phyloP scores from a whole-genome alignment of 306 rosid genomes.

The Pyrus communis region DNA sequence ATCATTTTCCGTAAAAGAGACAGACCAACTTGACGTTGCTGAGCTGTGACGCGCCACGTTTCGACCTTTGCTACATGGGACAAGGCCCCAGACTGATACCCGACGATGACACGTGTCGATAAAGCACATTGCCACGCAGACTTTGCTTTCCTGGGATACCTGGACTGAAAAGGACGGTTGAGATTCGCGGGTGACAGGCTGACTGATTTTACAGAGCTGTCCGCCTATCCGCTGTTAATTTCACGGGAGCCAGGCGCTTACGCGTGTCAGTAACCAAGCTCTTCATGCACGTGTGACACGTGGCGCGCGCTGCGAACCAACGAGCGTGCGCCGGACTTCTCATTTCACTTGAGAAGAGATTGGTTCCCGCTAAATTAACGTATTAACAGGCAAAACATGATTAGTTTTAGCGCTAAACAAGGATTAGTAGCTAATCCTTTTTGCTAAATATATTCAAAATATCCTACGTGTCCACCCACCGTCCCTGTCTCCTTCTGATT shows the following conservation, averaged over 20 bases:
- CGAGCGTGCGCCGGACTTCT: background rate
- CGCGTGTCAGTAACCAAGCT: background rate
- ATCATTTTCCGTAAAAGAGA: background rate
- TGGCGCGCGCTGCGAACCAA: background rate
- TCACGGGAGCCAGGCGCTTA: background rate
- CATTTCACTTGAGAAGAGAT: background rate
- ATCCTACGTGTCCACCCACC: constrained; percentile 31
- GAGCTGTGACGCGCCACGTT: constrained; percentile 12
- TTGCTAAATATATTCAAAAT: background rate
- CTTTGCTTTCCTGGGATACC: background rate
- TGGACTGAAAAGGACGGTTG: constrained; percentile 4
- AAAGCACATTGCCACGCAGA: background rate
- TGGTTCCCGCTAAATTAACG: constrained; percentile 18
- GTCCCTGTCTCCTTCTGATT: background rate
- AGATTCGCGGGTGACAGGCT: constrained; percentile 7
- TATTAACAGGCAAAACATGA: background rate
- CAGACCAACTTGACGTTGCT: background rate
- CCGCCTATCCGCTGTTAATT: background rate
- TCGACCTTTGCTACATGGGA: background rate
- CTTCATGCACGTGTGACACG: constrained; percentile 8
- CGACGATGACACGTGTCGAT: background rate
- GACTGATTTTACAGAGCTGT: background rate
- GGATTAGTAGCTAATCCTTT: background rate
- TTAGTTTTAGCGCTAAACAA: background rate
- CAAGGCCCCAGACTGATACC: background rate